A percentile compares a stretch with the other conserved stretches of the same genome.
Conservation (phyloP, 352 stramenopile genomes). For the Pythium insidiosum region DNA sequence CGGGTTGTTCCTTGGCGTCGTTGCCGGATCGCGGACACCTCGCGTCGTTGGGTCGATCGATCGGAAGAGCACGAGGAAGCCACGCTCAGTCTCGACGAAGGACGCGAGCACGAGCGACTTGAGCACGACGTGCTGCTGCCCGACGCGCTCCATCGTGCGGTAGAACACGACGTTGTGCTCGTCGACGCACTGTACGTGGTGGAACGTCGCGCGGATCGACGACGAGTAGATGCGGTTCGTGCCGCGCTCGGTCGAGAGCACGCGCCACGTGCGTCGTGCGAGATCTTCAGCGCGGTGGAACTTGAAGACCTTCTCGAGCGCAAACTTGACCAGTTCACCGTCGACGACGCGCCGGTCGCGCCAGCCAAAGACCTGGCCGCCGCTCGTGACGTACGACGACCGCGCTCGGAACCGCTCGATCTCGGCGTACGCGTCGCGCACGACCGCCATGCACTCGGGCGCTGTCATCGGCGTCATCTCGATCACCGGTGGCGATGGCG, state of each 20-base stretch:
- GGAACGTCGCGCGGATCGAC: constrained; percentile 37
- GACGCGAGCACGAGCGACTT: constrained; percentile 51
- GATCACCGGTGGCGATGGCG: constrained; percentile 6
- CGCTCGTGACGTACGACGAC: constrained; percentile 33
- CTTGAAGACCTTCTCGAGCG: constrained; percentile 54
- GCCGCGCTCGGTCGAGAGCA: constrained; percentile 42
- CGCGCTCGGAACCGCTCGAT: constrained; percentile 31
- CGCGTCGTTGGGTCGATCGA: constrained; percentile 38
- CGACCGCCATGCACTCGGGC: constrained; percentile 37
- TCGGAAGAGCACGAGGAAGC: constrained; percentile 56
- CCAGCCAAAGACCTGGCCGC: constrained; percentile 57
- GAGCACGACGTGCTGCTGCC: constrained; percentile 28
- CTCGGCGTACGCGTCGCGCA: constrained; percentile 32
- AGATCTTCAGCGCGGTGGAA: constrained; percentile 26
- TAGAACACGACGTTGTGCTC: constrained; percentile 56
- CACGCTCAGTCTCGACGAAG: constrained; percentile 37
- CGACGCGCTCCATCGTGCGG: constrained; percentile 43
- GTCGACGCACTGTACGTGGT: constrained; percentile 44
- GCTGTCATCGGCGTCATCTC: constrained; percentile 24
- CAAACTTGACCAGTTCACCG: constrained; percentile 47
- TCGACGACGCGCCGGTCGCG: constrained; percentile 39
- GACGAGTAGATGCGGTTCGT: constrained; percentile 59
- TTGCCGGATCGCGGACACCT: constrained; percentile 4
- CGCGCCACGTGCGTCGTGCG: constrained; percentile 39
- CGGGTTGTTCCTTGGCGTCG: constrained; percentile 1